Conservation (phyloP, 371 early-diverging fungal species). For the Mucor saturninus region DNA sequence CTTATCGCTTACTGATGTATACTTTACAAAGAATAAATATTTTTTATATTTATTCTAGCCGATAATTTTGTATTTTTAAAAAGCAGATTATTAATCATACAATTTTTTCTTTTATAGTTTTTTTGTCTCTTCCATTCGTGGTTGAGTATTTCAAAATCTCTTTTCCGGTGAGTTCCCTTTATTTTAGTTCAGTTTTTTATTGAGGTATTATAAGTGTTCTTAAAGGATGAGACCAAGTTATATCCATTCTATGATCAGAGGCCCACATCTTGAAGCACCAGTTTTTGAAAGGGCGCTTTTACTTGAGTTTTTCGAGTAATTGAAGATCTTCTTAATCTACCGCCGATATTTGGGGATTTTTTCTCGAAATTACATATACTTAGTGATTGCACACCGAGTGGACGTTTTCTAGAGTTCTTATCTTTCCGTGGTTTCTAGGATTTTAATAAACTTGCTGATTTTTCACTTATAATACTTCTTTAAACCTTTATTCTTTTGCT, state of each 20-base stretch:
- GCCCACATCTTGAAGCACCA: slow-evolving; percentile 38
- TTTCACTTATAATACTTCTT: slow-evolving; percentile 17
- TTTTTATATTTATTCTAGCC: neutral
- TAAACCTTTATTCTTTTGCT: neutral
- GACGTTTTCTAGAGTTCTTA: slow-evolving; percentile 12
- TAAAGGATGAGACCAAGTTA: slow-evolving; percentile 45
- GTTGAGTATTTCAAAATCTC: slow-evolving; percentile 6
- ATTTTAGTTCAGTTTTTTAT: neutral
- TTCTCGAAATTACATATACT: slow-evolving; percentile 4
- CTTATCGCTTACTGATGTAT: slow-evolving; percentile 25
- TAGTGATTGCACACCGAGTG: slow-evolving; percentile 16
- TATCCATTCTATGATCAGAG: slow-evolving; percentile 56
- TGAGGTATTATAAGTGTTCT: slow-evolving; percentile 8
- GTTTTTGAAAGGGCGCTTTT: slow-evolving; percentile 17
- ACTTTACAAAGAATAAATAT: neutral
- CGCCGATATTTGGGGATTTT: slow-evolving; percentile 37
- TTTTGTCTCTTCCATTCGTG: slow-evolving; percentile 1
- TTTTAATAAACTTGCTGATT: slow-evolving; percentile 46
- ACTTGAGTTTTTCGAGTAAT: slow-evolving; percentile 40
- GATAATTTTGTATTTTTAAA: slow-evolving; percentile 10
- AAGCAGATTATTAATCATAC: slow-evolving; percentile 17
- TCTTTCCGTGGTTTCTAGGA: slow-evolving; percentile 53
- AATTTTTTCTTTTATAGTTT: slow-evolving; percentile 1
- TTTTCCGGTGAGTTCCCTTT: neutral
- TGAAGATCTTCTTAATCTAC: slow-evolving; percentile 22